These are phyloP conservation scores for Zygosaccharomyces kombuchaensis DNA, from an alignment of 805 yeast genomes.

Conservation along the genomic window DNA sequence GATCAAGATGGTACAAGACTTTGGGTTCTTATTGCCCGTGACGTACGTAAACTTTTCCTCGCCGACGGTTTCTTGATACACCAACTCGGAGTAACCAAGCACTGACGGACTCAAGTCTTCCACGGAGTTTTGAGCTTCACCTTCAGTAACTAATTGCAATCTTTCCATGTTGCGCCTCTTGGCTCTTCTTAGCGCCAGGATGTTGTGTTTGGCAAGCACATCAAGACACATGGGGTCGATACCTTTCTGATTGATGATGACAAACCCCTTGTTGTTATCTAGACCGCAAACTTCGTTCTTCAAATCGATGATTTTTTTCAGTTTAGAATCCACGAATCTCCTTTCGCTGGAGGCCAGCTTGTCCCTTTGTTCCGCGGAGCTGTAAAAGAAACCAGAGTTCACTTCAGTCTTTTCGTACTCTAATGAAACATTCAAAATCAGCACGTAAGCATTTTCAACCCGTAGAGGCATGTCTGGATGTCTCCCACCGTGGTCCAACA, in stretches of 20 bases:
- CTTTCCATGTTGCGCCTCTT: conserved; percentile 99
- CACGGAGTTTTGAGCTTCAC: conserved; percentile 95
- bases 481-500: conserved; percentile 96
- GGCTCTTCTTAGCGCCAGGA: conserved; percentile 93
- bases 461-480: conserved; percentile 98
- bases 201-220: conserved; percentile 85
- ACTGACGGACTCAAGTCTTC: conserved; percentile 80
- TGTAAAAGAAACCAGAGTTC: conserved; percentile 91
- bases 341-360: conserved; percentile 91
- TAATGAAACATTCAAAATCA: conserved; percentile 87
- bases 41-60: conserved; percentile 97
- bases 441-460: conserved; percentile 75
- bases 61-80: conserved; percentile 89
- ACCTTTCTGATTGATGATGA: conserved; percentile 95
- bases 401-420: conserved; percentile 98
- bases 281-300: conserved; percentile 87
- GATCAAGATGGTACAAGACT: conserved; percentile 84
- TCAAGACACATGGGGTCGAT: conserved; percentile 98
- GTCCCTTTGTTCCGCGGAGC: conserved; percentile 93
- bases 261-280: conserved; percentile 72
- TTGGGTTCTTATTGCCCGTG: conserved; percentile 85
- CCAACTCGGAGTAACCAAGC: conserved; percentile 85
- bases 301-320: conserved; percentile 84
- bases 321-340: conserved; percentile 88
- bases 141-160: conserved; percentile 92